phyloP scores from a whole-genome alignment of 2,329 filamentous ascomycete genomes.

The Fusarium gaditjirri region DNA sequence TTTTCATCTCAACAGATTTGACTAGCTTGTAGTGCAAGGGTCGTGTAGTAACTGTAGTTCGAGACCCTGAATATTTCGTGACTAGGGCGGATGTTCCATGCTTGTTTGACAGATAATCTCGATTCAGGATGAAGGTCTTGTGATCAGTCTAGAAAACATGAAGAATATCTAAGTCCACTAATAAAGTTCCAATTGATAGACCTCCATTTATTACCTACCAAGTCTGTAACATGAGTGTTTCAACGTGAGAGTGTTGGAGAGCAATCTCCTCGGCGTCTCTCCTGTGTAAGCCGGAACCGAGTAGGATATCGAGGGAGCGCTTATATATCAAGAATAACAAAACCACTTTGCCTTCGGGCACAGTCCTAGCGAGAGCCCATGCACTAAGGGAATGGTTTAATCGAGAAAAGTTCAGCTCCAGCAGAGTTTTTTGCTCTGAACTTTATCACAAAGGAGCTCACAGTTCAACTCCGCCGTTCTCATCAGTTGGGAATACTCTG shows the following conservation, averaged over 20 bases:
- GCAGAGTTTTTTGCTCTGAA: not conserved
- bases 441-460: not conserved
- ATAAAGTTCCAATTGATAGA: too few relatives aligned
- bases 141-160: not conserved
- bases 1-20: slow-evolving; percentile 26
- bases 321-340: not conserved
- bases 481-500: not conserved
- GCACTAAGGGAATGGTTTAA: not conserved
- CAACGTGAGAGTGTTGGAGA: not conserved
- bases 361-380: not conserved
- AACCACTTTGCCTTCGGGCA: not conserved
- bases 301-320: not conserved
- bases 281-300: not conserved
- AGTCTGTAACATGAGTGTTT: not conserved
- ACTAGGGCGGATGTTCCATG: not conserved
- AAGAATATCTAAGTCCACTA: not conserved
- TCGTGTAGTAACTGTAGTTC: too few relatives aligned
- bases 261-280: not conserved
- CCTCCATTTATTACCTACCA: too few relatives aligned
- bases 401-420: not conserved
- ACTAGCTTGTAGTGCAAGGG: slow-evolving; percentile 22
- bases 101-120: not conserved
- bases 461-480: not conserved
- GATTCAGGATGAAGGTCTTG: slow-evolving; percentile 3
- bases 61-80: slow-evolving; percentile 25